Conservation (phyloP, 495 filamentous ascomycete genomes). For the Trichoderma gamsii region DNA sequence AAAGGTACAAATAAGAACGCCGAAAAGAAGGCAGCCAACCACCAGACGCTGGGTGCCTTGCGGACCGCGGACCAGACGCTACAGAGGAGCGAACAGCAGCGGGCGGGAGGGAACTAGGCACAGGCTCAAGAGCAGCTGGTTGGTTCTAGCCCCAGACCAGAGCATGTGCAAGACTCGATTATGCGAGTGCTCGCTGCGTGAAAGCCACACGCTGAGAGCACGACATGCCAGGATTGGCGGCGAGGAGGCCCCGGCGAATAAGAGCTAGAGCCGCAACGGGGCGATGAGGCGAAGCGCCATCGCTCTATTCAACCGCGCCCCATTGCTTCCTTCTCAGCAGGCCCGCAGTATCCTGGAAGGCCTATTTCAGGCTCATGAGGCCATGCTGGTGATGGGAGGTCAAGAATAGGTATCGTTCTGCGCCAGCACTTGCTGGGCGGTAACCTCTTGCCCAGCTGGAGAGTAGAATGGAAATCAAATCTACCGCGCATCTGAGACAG, state of each 20-base stretch:
- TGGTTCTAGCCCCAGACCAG: not conserved
- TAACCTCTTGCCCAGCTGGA: not conserved
- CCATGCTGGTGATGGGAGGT: not conserved
- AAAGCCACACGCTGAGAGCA: not conserved
- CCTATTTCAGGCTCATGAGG: not conserved
- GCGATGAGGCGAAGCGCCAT: not conserved
- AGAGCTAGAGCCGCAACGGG: not conserved
- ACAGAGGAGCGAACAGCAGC: not conserved
- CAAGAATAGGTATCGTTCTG: not conserved
- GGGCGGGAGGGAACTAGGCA: not conserved
- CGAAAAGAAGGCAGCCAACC: constrained; percentile 15
- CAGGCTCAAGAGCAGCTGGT: not conserved
- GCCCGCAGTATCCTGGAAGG: not conserved
- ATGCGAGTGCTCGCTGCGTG: not conserved
- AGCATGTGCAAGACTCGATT: not conserved
- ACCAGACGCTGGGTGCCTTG: constrained; percentile 16
- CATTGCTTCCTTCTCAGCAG: not conserved
- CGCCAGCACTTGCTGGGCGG: not conserved
- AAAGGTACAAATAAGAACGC: constrained; percentile 17
- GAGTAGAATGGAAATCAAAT: not conserved
- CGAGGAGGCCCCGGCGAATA: no score
- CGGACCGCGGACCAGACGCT: constrained; percentile 5
- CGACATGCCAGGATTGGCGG: not conserved
- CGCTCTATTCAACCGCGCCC: not conserved
- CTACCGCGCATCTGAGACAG: not conserved